Conservation (phyloP, 208 protist species). For the Trichomonas vaginalis region DNA sequence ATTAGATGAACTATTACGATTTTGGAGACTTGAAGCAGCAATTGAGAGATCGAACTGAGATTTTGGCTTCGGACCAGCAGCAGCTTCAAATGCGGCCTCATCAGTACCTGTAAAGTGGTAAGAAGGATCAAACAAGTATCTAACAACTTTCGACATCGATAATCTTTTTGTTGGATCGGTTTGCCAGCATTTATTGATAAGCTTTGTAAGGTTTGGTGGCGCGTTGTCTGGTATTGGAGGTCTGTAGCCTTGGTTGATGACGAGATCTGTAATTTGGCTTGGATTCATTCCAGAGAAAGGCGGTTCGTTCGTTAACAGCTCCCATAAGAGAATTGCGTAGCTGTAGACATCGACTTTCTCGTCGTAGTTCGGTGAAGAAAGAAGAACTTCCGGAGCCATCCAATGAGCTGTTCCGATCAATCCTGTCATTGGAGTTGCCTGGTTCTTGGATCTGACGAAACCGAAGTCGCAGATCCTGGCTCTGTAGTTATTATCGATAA, state of each 20-base stretch:
- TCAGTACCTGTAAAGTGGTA: background rate
- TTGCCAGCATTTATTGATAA: background rate
- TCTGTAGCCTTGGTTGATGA: background rate
- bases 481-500: background rate
- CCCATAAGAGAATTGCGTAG: conserved; percentile 3
- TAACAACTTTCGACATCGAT: background rate
- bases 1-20: too few relatives aligned
- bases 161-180: background rate
- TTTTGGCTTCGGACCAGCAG: background rate
- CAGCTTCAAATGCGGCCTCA: background rate
- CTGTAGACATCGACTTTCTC: background rate
- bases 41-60: background rate
- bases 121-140: background rate
- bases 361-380: background rate
- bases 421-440: background rate
- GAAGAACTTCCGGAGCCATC: conserved; percentile 15
- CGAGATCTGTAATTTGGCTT: background rate
- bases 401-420: background rate
- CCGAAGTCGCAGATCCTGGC: conserved; percentile 4
- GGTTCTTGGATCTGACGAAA: background rate
- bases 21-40: too few relatives aligned
- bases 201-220: background rate
- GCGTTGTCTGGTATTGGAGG: background rate
- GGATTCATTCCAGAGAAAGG: background rate
- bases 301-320: background rate